These are phyloP conservation scores for Grifola frondosa DNA, from an alignment of 1,284 basidiomycete species.

Conservation along the genomic window DNA sequence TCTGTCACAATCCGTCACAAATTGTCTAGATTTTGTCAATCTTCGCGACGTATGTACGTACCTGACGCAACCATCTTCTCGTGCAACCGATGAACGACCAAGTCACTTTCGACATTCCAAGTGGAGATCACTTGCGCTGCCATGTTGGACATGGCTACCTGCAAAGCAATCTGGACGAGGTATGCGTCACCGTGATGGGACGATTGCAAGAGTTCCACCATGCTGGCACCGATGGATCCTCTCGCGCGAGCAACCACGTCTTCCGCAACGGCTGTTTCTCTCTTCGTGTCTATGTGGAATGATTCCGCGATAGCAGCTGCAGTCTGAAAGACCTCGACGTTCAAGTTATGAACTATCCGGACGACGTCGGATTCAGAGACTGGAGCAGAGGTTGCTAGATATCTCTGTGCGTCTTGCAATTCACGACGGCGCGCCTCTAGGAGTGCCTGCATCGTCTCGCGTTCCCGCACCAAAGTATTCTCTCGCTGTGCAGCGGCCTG, in stretches of 20 bases:
- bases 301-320: conserved; percentile 46
- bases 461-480: conserved; percentile 4
- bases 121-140: conserved; percentile 46
- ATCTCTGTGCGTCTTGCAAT: conserved; percentile 45
- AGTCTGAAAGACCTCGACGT: conserved; percentile 50
- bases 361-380: conserved; percentile 49
- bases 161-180: conserved; percentile 50
- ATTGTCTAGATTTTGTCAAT: background rate
- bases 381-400: conserved; percentile 45
- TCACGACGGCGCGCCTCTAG: conserved; percentile 44
- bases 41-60: conserved; percentile 41
- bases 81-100: too few relatives aligned
- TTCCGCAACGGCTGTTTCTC: background rate
- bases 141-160: conserved; percentile 45
- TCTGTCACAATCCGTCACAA: conserved; percentile 30
- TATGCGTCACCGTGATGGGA: conserved; percentile 42
- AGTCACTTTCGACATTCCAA: too few relatives aligned
- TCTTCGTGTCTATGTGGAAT: conserved; percentile 3
- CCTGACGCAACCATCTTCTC: conserved; percentile 39
- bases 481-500: conserved; percentile 6
- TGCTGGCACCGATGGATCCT: conserved; percentile 33
- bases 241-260: conserved; percentile 8
- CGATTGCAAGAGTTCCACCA: conserved; percentile 27
- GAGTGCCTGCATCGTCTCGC: conserved; percentile 19
- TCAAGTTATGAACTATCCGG: conserved; percentile 43